These are phyloP conservation scores for Aspergillus sclerotiicarbonarius DNA, from an alignment of 495 filamentous ascomycete genomes.

Conservation along the genomic window DNA sequence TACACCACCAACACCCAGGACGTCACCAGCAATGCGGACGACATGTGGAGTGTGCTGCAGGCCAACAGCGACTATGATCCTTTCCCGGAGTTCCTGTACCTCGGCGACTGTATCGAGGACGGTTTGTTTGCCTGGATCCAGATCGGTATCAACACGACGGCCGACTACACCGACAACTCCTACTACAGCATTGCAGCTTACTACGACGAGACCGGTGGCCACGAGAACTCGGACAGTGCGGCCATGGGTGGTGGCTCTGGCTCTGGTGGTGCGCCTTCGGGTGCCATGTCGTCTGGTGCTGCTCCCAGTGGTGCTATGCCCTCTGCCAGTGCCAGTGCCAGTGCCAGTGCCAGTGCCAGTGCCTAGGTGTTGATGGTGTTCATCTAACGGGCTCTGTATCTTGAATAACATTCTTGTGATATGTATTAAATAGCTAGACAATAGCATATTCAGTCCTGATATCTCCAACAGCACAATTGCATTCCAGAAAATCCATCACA, in stretches of 20 bases:
- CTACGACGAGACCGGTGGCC: slow-evolving; percentile 32
- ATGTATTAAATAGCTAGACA: background rate
- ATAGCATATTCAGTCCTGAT: no score
- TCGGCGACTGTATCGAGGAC: slow-evolving; percentile 45
- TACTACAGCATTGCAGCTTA: slow-evolving; percentile 41
- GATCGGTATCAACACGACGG: slow-evolving; percentile 54
- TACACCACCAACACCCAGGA: slow-evolving; percentile 56
- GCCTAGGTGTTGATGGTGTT: background rate
- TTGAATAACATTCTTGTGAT: background rate
- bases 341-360: background rate
- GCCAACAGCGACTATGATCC: slow-evolving; percentile 33
- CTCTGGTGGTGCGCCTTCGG: slow-evolving; percentile 17
- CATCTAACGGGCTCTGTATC: no score
- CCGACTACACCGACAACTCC: slow-evolving; percentile 39
- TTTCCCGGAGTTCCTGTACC: slow-evolving; percentile 43
- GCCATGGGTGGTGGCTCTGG: slow-evolving; percentile 21
- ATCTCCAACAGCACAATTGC: no score
- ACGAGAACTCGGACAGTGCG: slow-evolving; percentile 27
- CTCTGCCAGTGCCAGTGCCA: background rate
- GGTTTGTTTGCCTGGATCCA: slow-evolving; percentile 58
- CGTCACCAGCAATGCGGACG: slow-evolving; percentile 48
- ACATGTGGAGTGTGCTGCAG: slow-evolving; percentile 36
- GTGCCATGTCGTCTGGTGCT: slow-evolving; percentile 18
- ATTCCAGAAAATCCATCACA: no score
- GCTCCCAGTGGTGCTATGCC: background rate